phyloP scores from a whole-genome alignment of 176 grass and related monocot genomes.

The Rhynchospora tenuis region DNA sequence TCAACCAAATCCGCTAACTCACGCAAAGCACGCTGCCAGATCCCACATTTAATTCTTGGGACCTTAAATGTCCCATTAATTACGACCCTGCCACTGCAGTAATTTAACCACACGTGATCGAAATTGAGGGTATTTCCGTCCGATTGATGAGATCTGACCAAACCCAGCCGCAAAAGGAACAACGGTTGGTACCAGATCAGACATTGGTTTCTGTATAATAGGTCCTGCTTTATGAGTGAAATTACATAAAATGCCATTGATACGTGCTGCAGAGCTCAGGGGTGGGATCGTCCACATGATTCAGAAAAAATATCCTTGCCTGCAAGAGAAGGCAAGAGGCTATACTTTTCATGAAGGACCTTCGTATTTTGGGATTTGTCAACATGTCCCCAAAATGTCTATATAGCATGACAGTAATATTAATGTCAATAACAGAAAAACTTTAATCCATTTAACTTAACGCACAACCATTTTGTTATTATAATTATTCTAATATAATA shows the following conservation, averaged over 20 bases:
- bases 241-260: constrained; percentile 12
- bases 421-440: neutral
- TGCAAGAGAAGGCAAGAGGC: neutral
- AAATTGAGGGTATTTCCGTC: constrained; percentile 13
- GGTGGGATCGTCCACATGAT: neutral
- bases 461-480: neutral
- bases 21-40: constrained; percentile 19
- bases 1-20: neutral
- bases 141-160: neutral
- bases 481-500: neutral
- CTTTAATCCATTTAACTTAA: neutral
- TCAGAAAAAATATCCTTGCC: constrained; percentile 7
- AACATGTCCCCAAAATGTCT: neutral
- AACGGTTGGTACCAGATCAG: neutral
- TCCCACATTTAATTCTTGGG: neutral
- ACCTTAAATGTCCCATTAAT: neutral
- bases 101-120: neutral
- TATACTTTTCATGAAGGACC: neutral
- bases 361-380: neutral
- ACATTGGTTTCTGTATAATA: neutral
- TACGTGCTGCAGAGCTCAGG: neutral
- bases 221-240: neutral
- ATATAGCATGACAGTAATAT: neutral
- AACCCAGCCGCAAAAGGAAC: constrained; percentile 21
- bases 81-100: neutral